These are phyloP conservation scores for Colletotrichum gloeosporioides DNA, from an alignment of 2,329 filamentous ascomycete genomes.

Conservation along the genomic window DNA sequence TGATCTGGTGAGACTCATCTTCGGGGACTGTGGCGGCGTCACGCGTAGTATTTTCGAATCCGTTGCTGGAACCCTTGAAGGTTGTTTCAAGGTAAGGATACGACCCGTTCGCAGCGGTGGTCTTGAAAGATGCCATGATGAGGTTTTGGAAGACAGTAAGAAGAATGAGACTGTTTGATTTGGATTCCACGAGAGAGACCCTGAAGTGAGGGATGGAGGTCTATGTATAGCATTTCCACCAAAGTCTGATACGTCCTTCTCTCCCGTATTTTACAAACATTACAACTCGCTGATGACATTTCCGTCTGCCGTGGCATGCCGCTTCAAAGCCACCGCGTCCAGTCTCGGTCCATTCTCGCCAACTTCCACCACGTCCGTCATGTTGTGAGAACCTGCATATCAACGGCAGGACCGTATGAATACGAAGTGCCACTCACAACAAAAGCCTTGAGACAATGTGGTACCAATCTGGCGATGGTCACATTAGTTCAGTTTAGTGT, in stretches of 20 bases:
- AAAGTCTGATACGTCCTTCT: background rate
- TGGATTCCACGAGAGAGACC: no score
- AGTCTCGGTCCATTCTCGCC: background rate
- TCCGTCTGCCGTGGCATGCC: background rate
- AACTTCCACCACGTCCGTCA: background rate
- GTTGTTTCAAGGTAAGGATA: background rate
- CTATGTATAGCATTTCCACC: background rate
- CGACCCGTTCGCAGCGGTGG: background rate
- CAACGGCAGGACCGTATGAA: fast-evolving
- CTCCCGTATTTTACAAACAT: background rate
- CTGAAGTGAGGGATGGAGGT: background rate
- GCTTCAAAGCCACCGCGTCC: background rate
- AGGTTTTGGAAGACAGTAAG: background rate
- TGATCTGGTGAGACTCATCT: conserved; percentile 30
- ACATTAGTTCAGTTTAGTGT: background rate
- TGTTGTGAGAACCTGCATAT: background rate
- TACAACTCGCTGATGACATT: background rate
- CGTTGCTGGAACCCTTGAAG: background rate
- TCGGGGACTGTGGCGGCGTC: background rate
- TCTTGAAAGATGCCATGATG: background rate
- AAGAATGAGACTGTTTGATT: background rate
- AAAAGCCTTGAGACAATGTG: background rate
- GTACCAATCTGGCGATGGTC: background rate
- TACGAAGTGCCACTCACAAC: background rate
- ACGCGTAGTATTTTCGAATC: background rate